These are phyloP conservation scores for Phytophthora pseudosyringae DNA, from an alignment of 352 stramenopile species.

Conservation along the genomic window DNA sequence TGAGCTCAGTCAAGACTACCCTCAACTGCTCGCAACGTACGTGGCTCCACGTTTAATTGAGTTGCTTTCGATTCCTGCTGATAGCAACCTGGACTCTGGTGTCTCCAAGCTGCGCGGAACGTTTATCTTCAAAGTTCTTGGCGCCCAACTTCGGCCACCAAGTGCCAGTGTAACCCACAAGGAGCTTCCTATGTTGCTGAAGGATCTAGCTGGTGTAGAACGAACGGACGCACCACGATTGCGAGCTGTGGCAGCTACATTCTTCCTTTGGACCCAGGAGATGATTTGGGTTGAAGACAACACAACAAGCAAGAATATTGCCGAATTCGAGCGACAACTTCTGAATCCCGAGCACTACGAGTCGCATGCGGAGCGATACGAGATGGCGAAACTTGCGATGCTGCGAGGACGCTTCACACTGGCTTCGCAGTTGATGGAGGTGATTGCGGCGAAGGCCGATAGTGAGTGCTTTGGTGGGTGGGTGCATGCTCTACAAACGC, in stretches of 20 bases:
- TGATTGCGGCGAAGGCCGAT: conserved; percentile 32
- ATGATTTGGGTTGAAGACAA: conserved; percentile 2
- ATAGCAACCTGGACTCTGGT: conserved; percentile 10
- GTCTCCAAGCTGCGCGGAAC: conserved; percentile 19
- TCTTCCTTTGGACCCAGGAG: conserved; percentile 43
- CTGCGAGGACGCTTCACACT: conserved; percentile 41
- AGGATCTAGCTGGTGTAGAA: conserved; percentile 20
- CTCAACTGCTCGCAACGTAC: conserved; percentile 13
- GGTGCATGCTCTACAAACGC: conserved; percentile 40
- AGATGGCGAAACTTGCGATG: conserved; percentile 51
- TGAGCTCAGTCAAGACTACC: conserved; percentile 31
- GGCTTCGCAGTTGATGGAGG: conserved; percentile 32
- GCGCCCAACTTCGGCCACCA: conserved; percentile 27
- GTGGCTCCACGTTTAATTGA: conserved; percentile 35
- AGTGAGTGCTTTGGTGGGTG: conserved; percentile 59
- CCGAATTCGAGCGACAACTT: conserved; percentile 29
- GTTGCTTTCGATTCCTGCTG: conserved; percentile 23
- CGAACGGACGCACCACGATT: conserved; percentile 27
- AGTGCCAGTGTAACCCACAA: conserved; percentile 17
- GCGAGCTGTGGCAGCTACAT: conserved; percentile 34
- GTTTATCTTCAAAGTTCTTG: conserved; percentile 29
- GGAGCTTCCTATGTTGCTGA: conserved; percentile 30
- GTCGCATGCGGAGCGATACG: conserved; percentile 51
- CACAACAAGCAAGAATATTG: conserved; percentile 6
- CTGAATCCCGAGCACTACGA: conserved; percentile 26